A percentile compares a stretch with the other conserved stretches of the same genome.
These are phyloP conservation scores for Pichia cephalocereana DNA, from an alignment of 805 yeast genomes.

Conservation along the genomic window DNA sequence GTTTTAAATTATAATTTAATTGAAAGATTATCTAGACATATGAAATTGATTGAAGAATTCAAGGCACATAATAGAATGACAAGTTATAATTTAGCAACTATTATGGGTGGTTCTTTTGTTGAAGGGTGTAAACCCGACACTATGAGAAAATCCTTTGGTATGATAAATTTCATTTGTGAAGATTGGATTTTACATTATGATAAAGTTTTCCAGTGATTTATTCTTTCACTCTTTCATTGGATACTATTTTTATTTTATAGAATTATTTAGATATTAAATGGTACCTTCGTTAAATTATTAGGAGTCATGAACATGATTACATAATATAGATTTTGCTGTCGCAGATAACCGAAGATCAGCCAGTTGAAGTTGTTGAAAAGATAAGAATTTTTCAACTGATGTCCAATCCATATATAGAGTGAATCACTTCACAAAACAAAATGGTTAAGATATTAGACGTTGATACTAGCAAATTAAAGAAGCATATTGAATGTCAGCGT, in stretches of 20 bases:
- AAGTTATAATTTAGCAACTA: conserved; percentile 83
- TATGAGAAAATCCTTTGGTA: conserved; percentile 40
- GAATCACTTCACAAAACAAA: no score
- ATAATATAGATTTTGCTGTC: no score
- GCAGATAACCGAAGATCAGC: no score
- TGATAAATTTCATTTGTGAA: conserved; percentile 46
- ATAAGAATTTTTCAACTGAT: no score
- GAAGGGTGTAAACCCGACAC: conserved; percentile 44
- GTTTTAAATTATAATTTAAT: conserved; percentile 57
- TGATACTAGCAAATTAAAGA: background rate
- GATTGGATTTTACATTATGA: conserved; percentile 37
- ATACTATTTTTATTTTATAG: no score
- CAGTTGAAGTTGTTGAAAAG: no score
- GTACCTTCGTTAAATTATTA: no score
- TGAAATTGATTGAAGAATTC: conserved; percentile 57
- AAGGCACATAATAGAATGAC: conserved; percentile 76
- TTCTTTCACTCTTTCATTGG: no score
- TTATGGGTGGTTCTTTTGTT: conserved; percentile 58
- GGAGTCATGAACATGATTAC: no score
- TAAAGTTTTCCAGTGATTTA: conserved; percentile 22
- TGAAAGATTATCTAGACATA: conserved; percentile 58
- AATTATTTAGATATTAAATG: no score
- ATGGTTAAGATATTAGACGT: conserved; percentile 6
- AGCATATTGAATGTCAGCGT: background rate
- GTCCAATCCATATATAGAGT: no score